Percentiles rank a stretch among this genome's conserved stretches.
phyloP scores from a whole-genome alignment of 331 rosid genomes.

The Pyracantha coccinea region DNA sequence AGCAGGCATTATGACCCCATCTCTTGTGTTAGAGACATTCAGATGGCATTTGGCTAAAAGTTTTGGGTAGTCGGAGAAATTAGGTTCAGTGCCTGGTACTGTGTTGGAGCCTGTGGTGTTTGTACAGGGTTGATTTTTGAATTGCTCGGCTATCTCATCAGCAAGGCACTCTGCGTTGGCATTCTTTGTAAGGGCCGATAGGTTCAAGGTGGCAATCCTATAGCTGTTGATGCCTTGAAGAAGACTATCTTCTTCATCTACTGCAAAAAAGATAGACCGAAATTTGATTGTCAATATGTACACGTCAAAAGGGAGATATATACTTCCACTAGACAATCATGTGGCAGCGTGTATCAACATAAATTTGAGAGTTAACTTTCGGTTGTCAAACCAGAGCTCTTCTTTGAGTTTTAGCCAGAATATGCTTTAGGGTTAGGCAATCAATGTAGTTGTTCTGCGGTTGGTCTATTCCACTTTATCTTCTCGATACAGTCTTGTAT shows the following conservation, averaged over 20 bases:
- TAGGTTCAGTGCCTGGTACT: constrained; percentile 80
- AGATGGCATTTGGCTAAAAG: constrained; percentile 58
- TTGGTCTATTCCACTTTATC: background rate
- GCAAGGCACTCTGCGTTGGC: constrained; percentile 45
- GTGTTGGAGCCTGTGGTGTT: constrained; percentile 93
- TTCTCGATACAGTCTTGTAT: background rate
- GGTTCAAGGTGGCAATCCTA: constrained; percentile 40
- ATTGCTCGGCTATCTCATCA: constrained; percentile 66
- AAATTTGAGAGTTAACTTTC: background rate
- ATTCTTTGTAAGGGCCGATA: background rate
- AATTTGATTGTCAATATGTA: constrained; percentile 16
- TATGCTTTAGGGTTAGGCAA: background rate
- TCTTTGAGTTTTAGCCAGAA: background rate
- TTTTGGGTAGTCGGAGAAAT: constrained; percentile 52
- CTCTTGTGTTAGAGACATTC: constrained; percentile 67
- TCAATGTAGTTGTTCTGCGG: background rate
- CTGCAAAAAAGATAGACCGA: constrained; percentile 8
- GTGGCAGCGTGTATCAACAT: background rate
- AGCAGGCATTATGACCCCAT: constrained; percentile 67
- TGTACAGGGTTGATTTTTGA: constrained; percentile 74
- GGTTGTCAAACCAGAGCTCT: background rate
- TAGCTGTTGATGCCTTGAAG: constrained; percentile 61
- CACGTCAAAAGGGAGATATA: background rate
- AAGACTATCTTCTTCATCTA: constrained; percentile 63
- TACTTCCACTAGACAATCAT: background rate